Base-by-base conservation (phyloP, 2,329 filamentous ascomycete genomes). In the Fusarium coffeatum region DNA sequence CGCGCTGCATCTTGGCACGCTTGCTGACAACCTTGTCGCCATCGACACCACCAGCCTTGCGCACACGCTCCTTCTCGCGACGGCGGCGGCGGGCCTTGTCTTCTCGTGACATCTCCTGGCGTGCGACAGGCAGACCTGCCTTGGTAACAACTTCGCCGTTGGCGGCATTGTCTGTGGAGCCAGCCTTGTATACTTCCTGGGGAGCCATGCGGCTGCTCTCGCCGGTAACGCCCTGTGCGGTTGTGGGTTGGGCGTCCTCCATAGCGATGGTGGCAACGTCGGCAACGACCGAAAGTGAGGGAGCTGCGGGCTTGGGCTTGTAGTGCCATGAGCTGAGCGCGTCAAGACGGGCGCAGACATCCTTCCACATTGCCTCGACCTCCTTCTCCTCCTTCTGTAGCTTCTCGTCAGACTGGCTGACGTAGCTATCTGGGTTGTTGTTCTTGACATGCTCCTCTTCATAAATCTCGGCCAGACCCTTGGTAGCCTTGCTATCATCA, bases 291-390 rank as follows among this genome's bases (percentile, higher is more conserved):
- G 93, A 94, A 68, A 99, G 88, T 47, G 89, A 88, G n/a, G 93
- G 89, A 54, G 91, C 91, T 3, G 91, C 87, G 13, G 93, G 90
- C 83, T 94, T 97, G 56, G 96, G 96, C 80, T 93, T 94, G 87
- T 97, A 98, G 82, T 98, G 92, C 90, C 93, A 97, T 78, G 92
- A 97, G 80, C 90, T 94, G 68, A 99, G 89, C 27, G 93, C 89
- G 80, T 99, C 96, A 58, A 99, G 89, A 68, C 93, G 92, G 47
- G 87, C 88, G 76, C 88, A 90, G 55, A 98, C 86, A 37, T 92
- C 91, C 72, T 89, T 92, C 94, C 96, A 99, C 75, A 98, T 83
- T 30, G 85, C 85, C 74, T 91, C 89, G 56, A 98, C 92, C 77
- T 97, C 94, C 62, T 88, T 87, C 80, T 98, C 93, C 76, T 97